Base-by-base conservation (phyloP, 345 rosid species). In the Ceriops zippeliana region DNA sequence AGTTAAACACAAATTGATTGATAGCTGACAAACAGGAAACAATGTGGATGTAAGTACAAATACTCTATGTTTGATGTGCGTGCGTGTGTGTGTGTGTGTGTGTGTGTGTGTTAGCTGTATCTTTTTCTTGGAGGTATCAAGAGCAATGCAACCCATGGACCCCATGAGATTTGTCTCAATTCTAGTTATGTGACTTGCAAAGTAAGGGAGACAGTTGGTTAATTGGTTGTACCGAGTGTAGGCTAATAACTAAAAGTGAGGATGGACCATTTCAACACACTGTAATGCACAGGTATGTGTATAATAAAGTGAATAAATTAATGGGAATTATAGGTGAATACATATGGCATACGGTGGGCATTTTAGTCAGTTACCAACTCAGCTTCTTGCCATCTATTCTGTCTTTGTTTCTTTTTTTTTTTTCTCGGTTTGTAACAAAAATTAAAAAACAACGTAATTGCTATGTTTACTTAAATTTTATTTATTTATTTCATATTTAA, bases 131-230 rank as follows among this genome's bases (percentile, higher is more conserved):
- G 77, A 78, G 74, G 65, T 71, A 63, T 66, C 80, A 61, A 62
- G 54, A 7, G 20, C n/a, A 63, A 57, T 35, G 56, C n/a, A 34
- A 7, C 37, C 9, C 17, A n/a, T 52, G 57, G 62, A 30, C 58
- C 68, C 56, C 63, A 49, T 10, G 37, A 47, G 70, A 65, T 73
- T 63, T 34, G 46, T 31, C 63, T 51, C 61, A 7, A 58, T 26
- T 53, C 66, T 47, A 57, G 65, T 75, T 78, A 72, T 75, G 78
- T 83, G 82, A 80, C 89, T 86, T 86, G 63, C 79, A 74, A 86
- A 80, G 78, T 74, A 88, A 88, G 93, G 72, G 81, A 83, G 65
- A 27, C 67, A 64, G 82, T 79, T 79, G 82, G 82, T 80, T 86
- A 73, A 83, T 89, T 83, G 82, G 85, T 91, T 82, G 83, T 80